Evolutionary conservation across 1,284 basidiomycete genomes (phyloP), one percentile per base, ranked within the genome.

Genomic region (Meira miltonrushii): DNA sequence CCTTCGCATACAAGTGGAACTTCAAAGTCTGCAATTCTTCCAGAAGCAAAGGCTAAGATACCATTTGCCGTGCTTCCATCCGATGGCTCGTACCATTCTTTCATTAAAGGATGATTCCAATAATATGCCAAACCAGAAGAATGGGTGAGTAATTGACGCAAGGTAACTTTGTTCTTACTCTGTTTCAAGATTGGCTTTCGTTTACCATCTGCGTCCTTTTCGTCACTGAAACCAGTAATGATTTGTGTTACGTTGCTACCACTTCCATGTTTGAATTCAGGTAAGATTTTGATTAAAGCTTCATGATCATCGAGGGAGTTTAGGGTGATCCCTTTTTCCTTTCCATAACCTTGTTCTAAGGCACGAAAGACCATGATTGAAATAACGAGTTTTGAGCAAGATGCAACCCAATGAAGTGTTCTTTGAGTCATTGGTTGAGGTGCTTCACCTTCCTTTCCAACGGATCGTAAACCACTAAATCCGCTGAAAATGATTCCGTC

Each of bases 71-170:
- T 33, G 3, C 4, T 4, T 2, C 50, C 50, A 13, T 53, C 23
- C 8, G 17, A 23, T 6, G 50, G 50, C 15, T 53, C 17, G 15
- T 53, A 53, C 12, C 37, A 53, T 25, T 53, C 28, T 19, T 33
- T 33, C 50, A 53, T 53, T n/a, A 39, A 33, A 39, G 23, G 28
- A 25, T 53, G 28, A 41, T 53, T 53, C 50, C 50, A 53, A 33
- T 53, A 53, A 25, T 53, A 53, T 17, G 23, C 19, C 7, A 53
- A 21, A 41, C 50, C 50, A 13, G 50, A 17, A 37, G 38, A 39
- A 25, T 53, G 50, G 15, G 50, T 53, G 12, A 53, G 28, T n/a
- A 53, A 25, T n/a, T 53, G 50, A 39, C 50, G 50, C 8, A 53
- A 33, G 2, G 50, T 53, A 19, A 53, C 50, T 41, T 53, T 41